Evolutionary conservation across 805 yeast species (phyloP).

Genomic region (Priceomyces carsonii): DNA sequence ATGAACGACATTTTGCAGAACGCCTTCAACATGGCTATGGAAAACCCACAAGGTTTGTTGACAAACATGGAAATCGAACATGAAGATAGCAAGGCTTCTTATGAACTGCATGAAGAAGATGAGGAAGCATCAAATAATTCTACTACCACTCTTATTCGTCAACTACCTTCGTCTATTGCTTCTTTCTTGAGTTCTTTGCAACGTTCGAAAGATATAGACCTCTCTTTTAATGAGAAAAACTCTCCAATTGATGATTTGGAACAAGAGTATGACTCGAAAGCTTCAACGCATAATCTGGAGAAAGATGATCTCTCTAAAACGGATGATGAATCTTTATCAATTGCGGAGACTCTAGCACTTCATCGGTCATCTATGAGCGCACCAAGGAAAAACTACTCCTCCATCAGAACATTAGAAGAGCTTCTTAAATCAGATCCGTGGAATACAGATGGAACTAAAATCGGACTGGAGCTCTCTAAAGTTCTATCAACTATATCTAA

Average conservation of each 20-base stretch:
- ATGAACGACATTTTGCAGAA: slow-evolving; percentile 74
- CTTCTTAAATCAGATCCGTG: slow-evolving; percentile 16
- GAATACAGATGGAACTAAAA: slow-evolving; percentile 4
- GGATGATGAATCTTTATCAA: slow-evolving; percentile 38
- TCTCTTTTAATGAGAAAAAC: slow-evolving; percentile 4
- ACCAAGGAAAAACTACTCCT: slow-evolving; percentile 27
- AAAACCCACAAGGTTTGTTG: slow-evolving; percentile 53
- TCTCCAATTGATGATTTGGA: not conserved
- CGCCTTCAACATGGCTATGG: slow-evolving; percentile 76
- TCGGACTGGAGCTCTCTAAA: slow-evolving; percentile 32
- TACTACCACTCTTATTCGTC: slow-evolving; percentile 1
- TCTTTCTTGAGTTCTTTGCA: slow-evolving; percentile 15
- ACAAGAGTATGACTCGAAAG: not conserved
- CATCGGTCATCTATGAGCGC: slow-evolving; percentile 47
- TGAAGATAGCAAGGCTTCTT: slow-evolving; percentile 7
- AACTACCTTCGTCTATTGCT: slow-evolving; percentile 14
- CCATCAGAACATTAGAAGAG: slow-evolving; percentile 27
- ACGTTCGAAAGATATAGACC: slow-evolving; percentile 14
- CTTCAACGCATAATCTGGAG: slow-evolving; percentile 9
- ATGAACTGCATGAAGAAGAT: slow-evolving; percentile 3
- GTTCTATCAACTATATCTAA: slow-evolving; percentile 34
- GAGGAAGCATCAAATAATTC: slow-evolving; percentile 2
- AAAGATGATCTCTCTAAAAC: slow-evolving; percentile 6
- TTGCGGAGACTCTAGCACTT: slow-evolving; percentile 61
- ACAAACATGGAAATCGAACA: slow-evolving; percentile 34